Percentiles rank a stretch among this genome's conserved stretches.
phyloP scores from a whole-genome alignment of 164 flowering plant species.

The Platanus orientalis region DNA sequence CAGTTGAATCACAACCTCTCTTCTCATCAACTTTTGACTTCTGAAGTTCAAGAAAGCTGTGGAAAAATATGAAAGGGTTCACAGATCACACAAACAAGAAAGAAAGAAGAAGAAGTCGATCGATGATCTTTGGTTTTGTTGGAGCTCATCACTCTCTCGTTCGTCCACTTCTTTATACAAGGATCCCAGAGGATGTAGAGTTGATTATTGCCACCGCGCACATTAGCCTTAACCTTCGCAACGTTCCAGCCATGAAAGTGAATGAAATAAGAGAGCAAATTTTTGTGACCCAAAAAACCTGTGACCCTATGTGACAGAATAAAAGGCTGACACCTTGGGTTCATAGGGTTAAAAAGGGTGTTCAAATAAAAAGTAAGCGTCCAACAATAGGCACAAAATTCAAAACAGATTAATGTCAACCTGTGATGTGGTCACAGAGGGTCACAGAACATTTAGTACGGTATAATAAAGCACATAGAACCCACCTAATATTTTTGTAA shows the following conservation, averaged over 20 bases:
- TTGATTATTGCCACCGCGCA: not conserved
- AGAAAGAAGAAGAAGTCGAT: not conserved
- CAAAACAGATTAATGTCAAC: too few species aligned
- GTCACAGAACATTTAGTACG: too few species aligned
- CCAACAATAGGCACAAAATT: too few species aligned
- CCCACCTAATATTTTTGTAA: too few species aligned
- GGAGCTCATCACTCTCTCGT: not conserved
- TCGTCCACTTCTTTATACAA: not conserved
- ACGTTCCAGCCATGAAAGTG: not conserved
- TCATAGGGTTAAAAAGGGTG: too few species aligned
- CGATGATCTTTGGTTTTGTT: not conserved
- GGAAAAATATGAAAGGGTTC: conserved; percentile 13
- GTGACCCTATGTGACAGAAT: too few species aligned
- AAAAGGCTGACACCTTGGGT: too few species aligned
- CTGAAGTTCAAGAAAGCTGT: conserved; percentile 17
- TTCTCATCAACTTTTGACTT: not conserved
- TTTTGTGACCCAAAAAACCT: too few species aligned
- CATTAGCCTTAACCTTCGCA: not conserved
- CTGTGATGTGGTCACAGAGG: too few species aligned
- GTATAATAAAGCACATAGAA: too few species aligned
- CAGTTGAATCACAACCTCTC: not conserved
- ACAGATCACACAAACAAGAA: not conserved
- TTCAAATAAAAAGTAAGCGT: too few species aligned
- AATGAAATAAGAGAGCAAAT: not conserved
- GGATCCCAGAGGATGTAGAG: not conserved